Conservation (phyloP, 2,329 filamentous ascomycete genomes). For the Calonectria pauciramosa region DNA sequence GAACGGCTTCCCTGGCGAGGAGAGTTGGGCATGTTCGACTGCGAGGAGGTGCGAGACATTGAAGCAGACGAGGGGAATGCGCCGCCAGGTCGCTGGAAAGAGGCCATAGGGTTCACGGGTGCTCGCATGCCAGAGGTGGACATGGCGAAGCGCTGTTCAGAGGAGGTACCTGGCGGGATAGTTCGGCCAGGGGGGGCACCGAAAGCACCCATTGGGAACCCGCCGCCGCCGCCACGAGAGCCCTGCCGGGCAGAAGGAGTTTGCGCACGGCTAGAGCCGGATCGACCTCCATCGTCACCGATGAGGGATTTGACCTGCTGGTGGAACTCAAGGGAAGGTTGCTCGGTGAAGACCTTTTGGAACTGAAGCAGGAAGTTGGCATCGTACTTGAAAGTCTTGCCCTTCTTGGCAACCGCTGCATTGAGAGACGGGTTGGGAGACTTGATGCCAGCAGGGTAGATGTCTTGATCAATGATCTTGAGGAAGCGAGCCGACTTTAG, state of each 20-base stretch:
- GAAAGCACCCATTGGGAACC: constrained; percentile 81
- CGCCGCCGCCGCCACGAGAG: constrained; percentile 65
- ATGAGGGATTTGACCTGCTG: constrained; percentile 88
- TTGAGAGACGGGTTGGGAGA: constrained; percentile 96
- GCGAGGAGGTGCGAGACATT: constrained; percentile 77
- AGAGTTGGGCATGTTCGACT: constrained; percentile 75
- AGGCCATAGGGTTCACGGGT: constrained; percentile 56
- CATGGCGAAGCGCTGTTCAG: constrained; percentile 80
- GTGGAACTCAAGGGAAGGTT: constrained; percentile 94
- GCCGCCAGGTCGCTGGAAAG: constrained; percentile 63
- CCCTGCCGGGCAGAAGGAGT: constrained; percentile 66
- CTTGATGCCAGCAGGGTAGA: constrained; percentile 86
- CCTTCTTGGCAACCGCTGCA: constrained; percentile 81
- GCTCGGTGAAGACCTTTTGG: constrained; percentile 95
- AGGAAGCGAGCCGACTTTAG: constrained; percentile 93
- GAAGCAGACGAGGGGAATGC: constrained; percentile 72
- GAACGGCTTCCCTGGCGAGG: constrained; percentile 77
- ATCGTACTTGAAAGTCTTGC: constrained; percentile 92
- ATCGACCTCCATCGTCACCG: constrained; percentile 79
- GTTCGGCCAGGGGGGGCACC: constrained; percentile 64
- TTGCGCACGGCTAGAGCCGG: constrained; percentile 67
- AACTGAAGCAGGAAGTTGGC: constrained; percentile 96
- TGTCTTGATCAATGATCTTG: constrained; percentile 80
- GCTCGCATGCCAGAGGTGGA: constrained; percentile 65
- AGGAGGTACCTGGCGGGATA: constrained; percentile 82